phyloP scores from a whole-genome alignment of 2,329 filamentous ascomycete genomes.

The Bipolaris gigantea region DNA sequence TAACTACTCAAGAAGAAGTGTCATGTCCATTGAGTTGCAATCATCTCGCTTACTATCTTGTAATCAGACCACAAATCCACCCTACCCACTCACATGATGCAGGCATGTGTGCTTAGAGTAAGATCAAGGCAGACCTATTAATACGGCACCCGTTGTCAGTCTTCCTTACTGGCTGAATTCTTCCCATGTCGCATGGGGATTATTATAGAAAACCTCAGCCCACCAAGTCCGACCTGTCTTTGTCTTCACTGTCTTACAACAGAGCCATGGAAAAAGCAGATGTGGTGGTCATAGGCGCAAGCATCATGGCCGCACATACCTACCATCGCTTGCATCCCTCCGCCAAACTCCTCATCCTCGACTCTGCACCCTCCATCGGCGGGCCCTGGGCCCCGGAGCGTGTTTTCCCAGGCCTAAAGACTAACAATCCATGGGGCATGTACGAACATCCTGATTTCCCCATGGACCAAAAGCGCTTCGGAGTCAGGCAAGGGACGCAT shows the following conservation, averaged over 20 bases:
- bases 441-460: constrained; percentile 48
- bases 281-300: constrained; percentile 17
- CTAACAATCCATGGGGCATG: constrained; percentile 49
- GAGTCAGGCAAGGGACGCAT: constrained; percentile 56
- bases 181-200: too few relatives aligned
- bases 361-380: constrained; percentile 45
- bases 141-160: too few relatives aligned
- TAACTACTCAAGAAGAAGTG: not conserved
- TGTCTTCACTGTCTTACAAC: not conserved
- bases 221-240: not conserved
- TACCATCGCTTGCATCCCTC: constrained; percentile 48
- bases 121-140: not conserved
- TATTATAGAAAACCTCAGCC: not conserved
- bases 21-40: not conserved
- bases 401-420: constrained; percentile 48
- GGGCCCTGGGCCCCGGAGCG: constrained; percentile 48
- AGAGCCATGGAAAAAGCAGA: constrained; percentile 13
- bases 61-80: not conserved
- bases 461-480: constrained; percentile 33
- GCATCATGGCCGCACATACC: constrained; percentile 50
- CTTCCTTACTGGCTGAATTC: too few relatives aligned
- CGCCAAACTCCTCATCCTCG: constrained; percentile 48
- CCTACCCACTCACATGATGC: not conserved
- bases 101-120: not conserved
- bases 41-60: constrained; percentile 3